Base-by-base conservation (phyloP, 371 early-diverging fungal genomes). In the Cokeromyces recurvatus region DNA sequence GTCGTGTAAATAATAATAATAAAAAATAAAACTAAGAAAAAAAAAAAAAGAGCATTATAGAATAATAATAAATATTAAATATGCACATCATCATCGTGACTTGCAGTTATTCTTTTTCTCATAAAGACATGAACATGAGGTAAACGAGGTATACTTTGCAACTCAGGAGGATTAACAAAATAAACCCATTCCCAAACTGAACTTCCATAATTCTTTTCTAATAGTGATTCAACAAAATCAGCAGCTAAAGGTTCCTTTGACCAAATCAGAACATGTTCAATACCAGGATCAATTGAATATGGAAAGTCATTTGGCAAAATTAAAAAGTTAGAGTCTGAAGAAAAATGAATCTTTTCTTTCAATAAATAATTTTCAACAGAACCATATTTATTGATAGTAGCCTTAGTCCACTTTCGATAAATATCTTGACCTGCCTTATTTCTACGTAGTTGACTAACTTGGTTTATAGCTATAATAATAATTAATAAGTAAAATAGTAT, bases 281-380 rank as follows among this genome's bases (percentile, higher is more conserved):
- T 72, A 31, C 68, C 64, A 21, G 62, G 64, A 12, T 66, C 74
- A 5, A 75, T 58, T 10, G 81, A 75, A 45, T 83, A 83, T 16
- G 82, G 82, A 51, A 76, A 83, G 55, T 83, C 84, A 57, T 83
- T 83, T 7, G 68, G 71, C 7, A 81, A 57, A 34, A 81, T 48
- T 41, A 78, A 59, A 22, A 60, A 55, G 34, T 53, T 32, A 14
- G 58, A 56, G 16, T 44, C 38, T 19, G 39, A 48, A 20, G 76
- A 71, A 36, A 50, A 69, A 8, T 60, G 49, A 0, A 80, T 63
- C 35, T 77, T 77, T 27, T 67, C 75, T 21, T 57, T 54, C 17
- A 55, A 40, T 4, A 80, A 49, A 25, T 59, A 80, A 31, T 60
- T 53, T 11, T 62, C 65, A 14, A 80, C 59, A 2, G 67, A 58